These are phyloP conservation scores for Auriculariales sp. DNA, from an alignment of 768 basidiomycete genomes.

Conservation along the genomic window DNA sequence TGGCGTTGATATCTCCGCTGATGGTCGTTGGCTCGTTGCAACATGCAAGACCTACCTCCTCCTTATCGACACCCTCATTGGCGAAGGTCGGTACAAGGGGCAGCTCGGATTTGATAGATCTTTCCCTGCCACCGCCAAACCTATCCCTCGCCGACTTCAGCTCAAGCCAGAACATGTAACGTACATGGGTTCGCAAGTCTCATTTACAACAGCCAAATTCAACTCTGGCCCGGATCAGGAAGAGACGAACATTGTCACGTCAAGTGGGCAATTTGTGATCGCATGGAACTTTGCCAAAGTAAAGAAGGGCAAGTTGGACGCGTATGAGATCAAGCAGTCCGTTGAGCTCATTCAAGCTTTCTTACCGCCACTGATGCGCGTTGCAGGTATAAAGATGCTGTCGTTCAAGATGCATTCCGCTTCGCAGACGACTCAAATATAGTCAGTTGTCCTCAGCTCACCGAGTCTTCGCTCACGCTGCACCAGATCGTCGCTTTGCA, in stretches of 20 bases:
- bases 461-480: background rate
- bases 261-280: slow-evolving; percentile 80
- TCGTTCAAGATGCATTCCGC: slow-evolving; percentile 96
- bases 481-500: slow-evolving; percentile 85
- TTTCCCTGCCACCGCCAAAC: slow-evolving; percentile 91
- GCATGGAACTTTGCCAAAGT: slow-evolving; percentile 97
- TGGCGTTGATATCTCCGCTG: slow-evolving; percentile 86
- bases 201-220: slow-evolving; percentile 95
- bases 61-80: slow-evolving; percentile 89
- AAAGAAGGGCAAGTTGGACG: slow-evolving; percentile 79
- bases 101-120: slow-evolving; percentile 82
- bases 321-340: slow-evolving; percentile 86
- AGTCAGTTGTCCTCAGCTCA: slow-evolving; percentile 31
- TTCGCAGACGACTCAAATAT: slow-evolving; percentile 97
- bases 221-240: slow-evolving; percentile 78
- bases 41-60: slow-evolving; percentile 90
- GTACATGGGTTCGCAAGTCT: slow-evolving; percentile 79
- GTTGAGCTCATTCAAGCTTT: slow-evolving; percentile 6
- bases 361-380: too few relatives aligned
- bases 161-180: slow-evolving; percentile 84
- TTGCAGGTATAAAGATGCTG: slow-evolving; percentile 67
- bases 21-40: slow-evolving; percentile 89
- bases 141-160: slow-evolving; percentile 76
- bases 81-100: slow-evolving; percentile 74
- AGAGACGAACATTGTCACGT: slow-evolving; percentile 92